A percentile compares a stretch with the other conserved stretches of the same genome.
phyloP scores from a whole-genome alignment of 352 stramenopile species.

The Phytopythium litorale region DNA sequence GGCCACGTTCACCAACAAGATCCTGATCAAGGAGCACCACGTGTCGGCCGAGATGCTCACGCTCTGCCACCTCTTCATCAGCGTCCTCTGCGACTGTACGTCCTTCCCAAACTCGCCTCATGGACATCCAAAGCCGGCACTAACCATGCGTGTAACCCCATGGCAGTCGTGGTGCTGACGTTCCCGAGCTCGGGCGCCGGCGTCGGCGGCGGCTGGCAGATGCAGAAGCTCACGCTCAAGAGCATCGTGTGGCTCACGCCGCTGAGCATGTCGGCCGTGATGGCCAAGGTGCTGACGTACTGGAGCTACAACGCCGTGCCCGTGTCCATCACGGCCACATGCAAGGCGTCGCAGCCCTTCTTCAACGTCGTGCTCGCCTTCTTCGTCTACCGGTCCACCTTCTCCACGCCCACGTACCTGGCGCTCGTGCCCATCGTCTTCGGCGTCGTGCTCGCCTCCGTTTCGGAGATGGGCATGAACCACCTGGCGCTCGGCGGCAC shows the following conservation, averaged over 20 bases:
- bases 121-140: background rate
- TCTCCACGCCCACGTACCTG: constrained; percentile 70
- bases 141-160: background rate
- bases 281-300: constrained; percentile 82
- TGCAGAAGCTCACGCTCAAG: constrained; percentile 57
- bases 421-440: constrained; percentile 79
- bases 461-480: constrained; percentile 88
- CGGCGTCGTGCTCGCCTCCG: constrained; percentile 75
- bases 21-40: constrained; percentile 85
- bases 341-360: constrained; percentile 83
- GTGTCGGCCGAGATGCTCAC: constrained; percentile 84
- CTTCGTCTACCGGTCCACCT: constrained; percentile 66
- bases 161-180: constrained; percentile 66
- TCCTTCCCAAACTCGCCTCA: background rate
- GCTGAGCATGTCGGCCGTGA: constrained; percentile 76
- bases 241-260: constrained; percentile 72
- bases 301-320: constrained; percentile 87
- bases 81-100: constrained; percentile 74
- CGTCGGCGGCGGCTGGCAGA: constrained; percentile 38
- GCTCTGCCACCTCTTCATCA: constrained; percentile 81
- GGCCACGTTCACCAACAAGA: constrained; percentile 84
- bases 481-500: constrained; percentile 62
- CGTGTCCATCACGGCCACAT: constrained; percentile 82
- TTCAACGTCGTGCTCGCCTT: constrained; percentile 86
- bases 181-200: constrained; percentile 45